A percentile compares a stretch with the other conserved stretches of the same genome.
Conservation (phyloP, 1,139 yeast genomes). For the Debaryomyces robertsiae region DNA sequence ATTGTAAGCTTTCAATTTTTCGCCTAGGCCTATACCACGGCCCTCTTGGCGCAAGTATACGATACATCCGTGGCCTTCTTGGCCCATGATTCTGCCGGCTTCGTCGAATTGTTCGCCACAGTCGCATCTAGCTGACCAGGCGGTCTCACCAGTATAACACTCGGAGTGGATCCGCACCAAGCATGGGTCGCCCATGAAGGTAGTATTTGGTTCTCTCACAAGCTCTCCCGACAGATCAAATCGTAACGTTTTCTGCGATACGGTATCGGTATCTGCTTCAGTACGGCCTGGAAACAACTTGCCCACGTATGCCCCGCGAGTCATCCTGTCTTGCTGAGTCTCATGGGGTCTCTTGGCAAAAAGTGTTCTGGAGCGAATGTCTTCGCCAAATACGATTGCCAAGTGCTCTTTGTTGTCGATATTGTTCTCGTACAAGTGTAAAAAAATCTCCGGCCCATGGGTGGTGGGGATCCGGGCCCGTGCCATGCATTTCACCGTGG, state of each 20-base stretch:
- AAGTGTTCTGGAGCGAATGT: conserved; percentile 74
- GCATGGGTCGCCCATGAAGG: conserved; percentile 51
- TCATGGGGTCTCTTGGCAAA: conserved; percentile 67
- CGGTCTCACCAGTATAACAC: conserved; percentile 98
- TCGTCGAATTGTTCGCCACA: conserved; percentile 99
- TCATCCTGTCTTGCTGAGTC: conserved; percentile 91
- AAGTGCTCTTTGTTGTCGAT: conserved; percentile 91
- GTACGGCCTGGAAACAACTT: conserved; percentile 82
- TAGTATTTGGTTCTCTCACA: conserved; percentile 39
- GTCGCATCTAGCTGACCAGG: conserved; percentile 98
- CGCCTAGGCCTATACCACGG: conserved; percentile 96
- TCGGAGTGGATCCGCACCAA: conserved; percentile 85
- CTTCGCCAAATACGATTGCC: conserved; percentile 96
- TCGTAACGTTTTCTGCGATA: conserved; percentile 38
- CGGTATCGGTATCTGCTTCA: conserved; percentile 64
- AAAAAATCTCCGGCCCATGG: conserved; percentile 86
- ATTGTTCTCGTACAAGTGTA: conserved; percentile 85
- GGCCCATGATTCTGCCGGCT: conserved; percentile 92
- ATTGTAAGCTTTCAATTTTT: conserved; percentile 94
- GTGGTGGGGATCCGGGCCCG: conserved; percentile 95
- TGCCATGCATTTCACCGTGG: conserved; percentile 84
- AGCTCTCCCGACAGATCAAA: conserved; percentile 58
- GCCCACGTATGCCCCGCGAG: conserved; percentile 95
- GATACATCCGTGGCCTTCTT: conserved; percentile 85
- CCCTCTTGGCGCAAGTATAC: conserved; percentile 98